Percentiles rank a stretch among this genome's conserved stretches.
Conservation (phyloP, 768 basidiomycete species). For the Leucocoprinus sp. region DNA sequence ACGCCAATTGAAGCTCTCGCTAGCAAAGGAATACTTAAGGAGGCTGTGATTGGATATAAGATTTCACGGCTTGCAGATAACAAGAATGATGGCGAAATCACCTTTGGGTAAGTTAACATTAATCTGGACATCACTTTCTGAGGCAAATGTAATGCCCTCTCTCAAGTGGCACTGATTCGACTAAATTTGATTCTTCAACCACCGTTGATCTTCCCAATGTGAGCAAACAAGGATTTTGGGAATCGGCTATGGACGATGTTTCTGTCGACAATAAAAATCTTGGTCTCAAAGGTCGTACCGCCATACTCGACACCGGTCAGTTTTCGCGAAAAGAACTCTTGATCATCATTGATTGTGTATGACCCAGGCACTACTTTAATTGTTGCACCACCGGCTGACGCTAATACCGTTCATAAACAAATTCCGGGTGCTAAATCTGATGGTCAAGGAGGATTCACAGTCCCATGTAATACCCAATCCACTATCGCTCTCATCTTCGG, state of each 20-base stretch:
- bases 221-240: conserved; percentile 74
- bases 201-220: conserved; percentile 58
- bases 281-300: conserved; percentile 52
- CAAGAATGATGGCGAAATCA: conserved; percentile 71
- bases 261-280: conserved; percentile 48
- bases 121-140: too few relatives aligned
- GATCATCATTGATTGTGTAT: neutral
- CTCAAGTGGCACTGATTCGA: conserved; percentile 34
- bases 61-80: conserved; percentile 67
- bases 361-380: conserved; percentile 12
- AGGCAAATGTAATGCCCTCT: too few relatives aligned
- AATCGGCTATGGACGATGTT: conserved; percentile 52
- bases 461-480: conserved; percentile 58
- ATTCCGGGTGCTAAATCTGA: conserved; percentile 48
- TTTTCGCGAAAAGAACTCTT: neutral
- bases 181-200: conserved; percentile 60
- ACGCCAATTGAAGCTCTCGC: conserved; percentile 74
- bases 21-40: conserved; percentile 43
- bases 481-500: conserved; percentile 51
- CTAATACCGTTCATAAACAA: conserved; percentile 42
- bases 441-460: conserved; percentile 36
- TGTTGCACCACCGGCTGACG: conserved; percentile 30
- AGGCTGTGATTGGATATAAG: conserved; percentile 73
- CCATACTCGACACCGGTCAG: conserved; percentile 56
- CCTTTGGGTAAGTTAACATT: conserved; percentile 39